These are phyloP conservation scores for Platanus orientalis DNA, from an alignment of 164 flowering plant genomes.

Conservation along the genomic window DNA sequence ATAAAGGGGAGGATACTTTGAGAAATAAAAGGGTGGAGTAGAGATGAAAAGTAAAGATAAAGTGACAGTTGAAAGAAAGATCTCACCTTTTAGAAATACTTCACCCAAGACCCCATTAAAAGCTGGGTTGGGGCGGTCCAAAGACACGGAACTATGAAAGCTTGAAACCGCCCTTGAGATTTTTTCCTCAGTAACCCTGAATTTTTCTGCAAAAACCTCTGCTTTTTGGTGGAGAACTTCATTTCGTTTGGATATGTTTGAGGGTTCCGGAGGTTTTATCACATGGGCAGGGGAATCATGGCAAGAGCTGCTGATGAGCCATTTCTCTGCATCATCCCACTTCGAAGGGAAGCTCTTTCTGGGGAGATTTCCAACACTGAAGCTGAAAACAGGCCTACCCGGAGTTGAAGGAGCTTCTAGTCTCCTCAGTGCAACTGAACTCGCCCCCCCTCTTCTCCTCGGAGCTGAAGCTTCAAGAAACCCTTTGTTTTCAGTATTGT, in stretches of 20 bases:
- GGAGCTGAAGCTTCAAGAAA: slow-evolving; percentile 37
- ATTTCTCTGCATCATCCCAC: slow-evolving; percentile 97
- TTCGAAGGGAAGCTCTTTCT: slow-evolving; percentile 80
- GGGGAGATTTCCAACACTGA: slow-evolving; percentile 46
- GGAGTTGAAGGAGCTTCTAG: slow-evolving; percentile 79
- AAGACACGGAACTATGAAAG: slow-evolving; percentile 31
- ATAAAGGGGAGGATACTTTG: too few relatives aligned
- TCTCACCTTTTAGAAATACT: slow-evolving; percentile 65
- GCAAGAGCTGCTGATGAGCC: slow-evolving; percentile 64
- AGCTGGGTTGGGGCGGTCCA: slow-evolving; percentile 33
- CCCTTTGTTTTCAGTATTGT: slow-evolving; percentile 18
- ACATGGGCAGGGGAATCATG: slow-evolving; percentile 70
- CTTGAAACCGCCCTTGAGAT: slow-evolving; percentile 28
- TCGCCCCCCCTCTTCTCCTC: slow-evolving; percentile 49
- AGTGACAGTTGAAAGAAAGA: too few relatives aligned
- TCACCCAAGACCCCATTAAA: slow-evolving; percentile 47
- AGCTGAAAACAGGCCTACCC: slow-evolving; percentile 79
- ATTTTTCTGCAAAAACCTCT: slow-evolving; percentile 47
- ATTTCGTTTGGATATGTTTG: slow-evolving; percentile 26
- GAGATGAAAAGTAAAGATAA: slow-evolving; percentile 3
- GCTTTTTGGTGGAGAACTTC: slow-evolving; percentile 32
- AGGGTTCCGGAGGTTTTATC: slow-evolving; percentile 25
- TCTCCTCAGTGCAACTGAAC: slow-evolving; percentile 37
- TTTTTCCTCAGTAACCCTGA: slow-evolving; percentile 42
- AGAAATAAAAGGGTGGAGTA: neutral